Evolutionary conservation across 495 filamentous ascomycete genomes (phyloP), one percentile per base, ranked within the genome.

Genomic region (Aspergillus homomorphus): DNA sequence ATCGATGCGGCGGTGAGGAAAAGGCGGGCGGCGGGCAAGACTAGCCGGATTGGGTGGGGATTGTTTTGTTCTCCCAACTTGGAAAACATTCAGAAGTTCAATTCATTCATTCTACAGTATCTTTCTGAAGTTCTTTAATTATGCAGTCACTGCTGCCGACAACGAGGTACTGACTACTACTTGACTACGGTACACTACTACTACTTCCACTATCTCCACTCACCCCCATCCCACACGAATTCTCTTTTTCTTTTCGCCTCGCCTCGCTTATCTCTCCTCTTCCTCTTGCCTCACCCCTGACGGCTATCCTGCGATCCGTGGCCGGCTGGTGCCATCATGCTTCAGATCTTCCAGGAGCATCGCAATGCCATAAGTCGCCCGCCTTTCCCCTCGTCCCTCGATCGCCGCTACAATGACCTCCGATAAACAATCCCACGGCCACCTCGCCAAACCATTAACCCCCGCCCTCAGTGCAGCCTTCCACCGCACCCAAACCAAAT

Each of bases 381-480:
- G 62, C 65, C 54, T 58, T 61, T 59, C 62, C 33, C 8, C 12
- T 12, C 63, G 66, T 66, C 63, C 59, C 63, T 68, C 62, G 54
- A 67, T 28, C 33, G 54, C 67, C 66, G 64, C 72, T 66, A 73
- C 67, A 67, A 82, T 80, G 80, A 77, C 73, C 68, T 71, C 67
- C 71, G 80, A 82, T 77, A 83, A 82, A 77, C 78, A 80, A 69
- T 72, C 33, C 58, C 33, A 72, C 66, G 70, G 69, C 71, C 63
- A 70, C 65, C 62, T 69, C 59, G 62, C 70, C 70, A 76, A 79
- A 77, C 76, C 73, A 23, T 71, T 80, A 64, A 77, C 80, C 57
- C 80, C 82, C 22, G 77, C 72, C 10, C 75, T 82, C 58, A 80
- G 74, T 58, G 68, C 78, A 19, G 69, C 77, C 3, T 77, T 75